A percentile compares a stretch with the other conserved stretches of the same genome.
These are phyloP conservation scores for Acanthamoeba healyi DNA, from an alignment of 208 protist species.

Conservation along the genomic window DNA sequence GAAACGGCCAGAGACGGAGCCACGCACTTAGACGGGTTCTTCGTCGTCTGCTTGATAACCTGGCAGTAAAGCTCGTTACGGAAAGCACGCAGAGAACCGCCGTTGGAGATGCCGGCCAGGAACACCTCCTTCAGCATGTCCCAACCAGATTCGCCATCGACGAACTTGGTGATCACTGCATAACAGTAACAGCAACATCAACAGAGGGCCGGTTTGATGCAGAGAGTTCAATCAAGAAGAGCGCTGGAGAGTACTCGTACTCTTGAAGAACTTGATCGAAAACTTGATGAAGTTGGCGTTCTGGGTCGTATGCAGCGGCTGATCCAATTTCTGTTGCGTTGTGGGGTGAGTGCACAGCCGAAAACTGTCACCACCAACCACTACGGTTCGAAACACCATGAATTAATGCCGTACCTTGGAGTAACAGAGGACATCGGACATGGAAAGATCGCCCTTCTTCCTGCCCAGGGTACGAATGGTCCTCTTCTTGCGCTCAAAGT, in stretches of 20 bases:
- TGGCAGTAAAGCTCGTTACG: conserved; percentile 44
- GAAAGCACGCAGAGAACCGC: not conserved
- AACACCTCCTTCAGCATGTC: not conserved
- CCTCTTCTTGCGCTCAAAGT: conserved; percentile 1
- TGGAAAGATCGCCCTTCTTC: not conserved
- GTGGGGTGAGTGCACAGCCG: too few relatives aligned
- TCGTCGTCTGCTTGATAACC: conserved; percentile 44
- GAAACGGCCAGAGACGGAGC: too few relatives aligned
- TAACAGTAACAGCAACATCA: too few relatives aligned
- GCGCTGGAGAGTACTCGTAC: not conserved
- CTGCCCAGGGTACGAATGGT: not conserved
- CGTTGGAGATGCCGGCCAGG: not conserved
- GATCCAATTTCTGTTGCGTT: not conserved
- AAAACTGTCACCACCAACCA: not conserved
- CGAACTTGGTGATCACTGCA: not conserved
- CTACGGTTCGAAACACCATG: too few relatives aligned
- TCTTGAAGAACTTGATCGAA: conserved; percentile 18
- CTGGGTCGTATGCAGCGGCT: not conserved
- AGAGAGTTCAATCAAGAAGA: not conserved
- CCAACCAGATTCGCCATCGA: not conserved
- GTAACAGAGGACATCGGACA: not conserved
- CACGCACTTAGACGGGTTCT: not conserved
- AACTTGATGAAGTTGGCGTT: not conserved
- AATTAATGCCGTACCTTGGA: not conserved
- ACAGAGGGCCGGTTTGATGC: too few relatives aligned